Evolutionary conservation across 805 yeast genomes (phyloP), one percentile per base, ranked within the genome.

Genomic region (Tetrapisispora pingtungensis): DNA sequence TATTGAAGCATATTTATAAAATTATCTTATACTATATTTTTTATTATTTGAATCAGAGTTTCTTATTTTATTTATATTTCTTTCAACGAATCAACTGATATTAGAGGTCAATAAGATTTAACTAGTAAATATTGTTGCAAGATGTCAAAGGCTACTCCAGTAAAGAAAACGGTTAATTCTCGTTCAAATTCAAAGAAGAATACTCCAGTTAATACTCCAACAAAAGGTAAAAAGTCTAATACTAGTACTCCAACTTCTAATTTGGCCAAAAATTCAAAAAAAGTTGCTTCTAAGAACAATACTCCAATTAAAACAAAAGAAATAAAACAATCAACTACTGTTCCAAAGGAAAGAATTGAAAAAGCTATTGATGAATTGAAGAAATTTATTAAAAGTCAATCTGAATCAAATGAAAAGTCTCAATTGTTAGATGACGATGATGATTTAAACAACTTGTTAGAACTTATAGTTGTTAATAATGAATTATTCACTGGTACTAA

Each of bases 331-430:
- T 35, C 47, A 10, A 30, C 49, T n/a, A 46, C 36, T 17, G 62
- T 67, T 31, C 62, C 64, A n/a, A 40, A 44, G 7, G 53, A 51
- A 15, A 62, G 64, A 49, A 57, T 75, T 14, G 48, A 52, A 17
- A 75, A 75, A 49, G 89, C 90, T 12, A 62, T 84, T 38, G 56
- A 66, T 15, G 94, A 87, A 52, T 73, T 93, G 57, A 66, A 69
- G 45, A 81, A 82, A 59, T 87, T 41, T 13, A 27, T 30, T 35
- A 12, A 22, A 8, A 34, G 14, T 4, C 34, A 41, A 31, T 59
- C 67, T 39, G 41, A 33, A 17, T 38, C 20, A 3, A 62, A 59
- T 15, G 65, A 58, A 35, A 63, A 62, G 18, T 44, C 49, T 6
- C 57, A 67, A 24, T 67, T 76, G 49, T 71, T 86, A 49, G 80